Evolutionary conservation across 805 yeast species (phyloP).

Genomic region (Candida oleophila): DNA sequence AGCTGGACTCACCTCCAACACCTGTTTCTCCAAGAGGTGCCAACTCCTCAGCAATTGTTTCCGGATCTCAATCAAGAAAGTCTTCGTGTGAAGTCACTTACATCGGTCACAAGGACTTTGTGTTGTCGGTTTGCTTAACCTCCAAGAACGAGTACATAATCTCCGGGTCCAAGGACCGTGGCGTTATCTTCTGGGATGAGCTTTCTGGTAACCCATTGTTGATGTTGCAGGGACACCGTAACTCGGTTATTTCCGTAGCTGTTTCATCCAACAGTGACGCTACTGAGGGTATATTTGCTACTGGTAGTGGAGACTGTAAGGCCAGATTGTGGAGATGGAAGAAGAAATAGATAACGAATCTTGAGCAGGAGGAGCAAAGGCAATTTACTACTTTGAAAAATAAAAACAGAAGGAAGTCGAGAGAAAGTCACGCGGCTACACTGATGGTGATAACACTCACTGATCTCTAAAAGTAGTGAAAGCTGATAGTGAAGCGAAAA

Average conservation of each 20-base stretch:
- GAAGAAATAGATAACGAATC: constrained; percentile 32
- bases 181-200: constrained; percentile 96
- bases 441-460: no score
- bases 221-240: constrained; percentile 96
- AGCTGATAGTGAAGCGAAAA: no score
- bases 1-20: constrained; percentile 27
- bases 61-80: constrained; percentile 26
- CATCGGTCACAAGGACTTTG: constrained; percentile 95
- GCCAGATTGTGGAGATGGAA: constrained; percentile 96
- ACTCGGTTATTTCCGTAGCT: constrained; percentile 91
- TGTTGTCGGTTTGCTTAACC: constrained; percentile 88
- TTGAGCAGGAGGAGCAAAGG: no score
- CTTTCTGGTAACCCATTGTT: constrained; percentile 85
- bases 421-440: no score
- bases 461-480: no score
- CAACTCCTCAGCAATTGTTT: constrained; percentile 13
- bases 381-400: no score
- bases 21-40: constrained; percentile 6
- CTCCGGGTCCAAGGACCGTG: constrained; percentile 95
- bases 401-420: no score
- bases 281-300: constrained; percentile 84
- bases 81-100: constrained; percentile 86
- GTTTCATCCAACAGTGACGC: constrained; percentile 79
- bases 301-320: constrained; percentile 96
- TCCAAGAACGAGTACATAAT: constrained; percentile 89